Evolutionary conservation across 345 rosid species (phyloP).

Genomic region (Turritis glabra): DNA sequence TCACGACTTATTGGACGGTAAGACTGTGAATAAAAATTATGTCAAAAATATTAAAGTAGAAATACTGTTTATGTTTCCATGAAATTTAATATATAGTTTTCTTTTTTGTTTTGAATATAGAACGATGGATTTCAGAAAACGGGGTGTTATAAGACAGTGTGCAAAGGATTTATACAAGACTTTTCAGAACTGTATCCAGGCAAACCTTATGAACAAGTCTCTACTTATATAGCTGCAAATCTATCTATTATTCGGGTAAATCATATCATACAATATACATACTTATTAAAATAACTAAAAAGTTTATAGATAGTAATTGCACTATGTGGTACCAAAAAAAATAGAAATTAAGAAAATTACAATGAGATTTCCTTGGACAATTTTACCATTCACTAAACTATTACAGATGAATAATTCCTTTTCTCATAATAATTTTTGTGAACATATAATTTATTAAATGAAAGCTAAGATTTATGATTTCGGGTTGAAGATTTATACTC

Average conservation of each 20-base stretch:
- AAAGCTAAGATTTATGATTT: no score
- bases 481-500: no score
- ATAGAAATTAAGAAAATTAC: background rate
- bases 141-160: background rate
- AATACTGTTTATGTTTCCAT: no score
- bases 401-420: no score
- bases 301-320: background rate
- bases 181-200: conserved; percentile 17
- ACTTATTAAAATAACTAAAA: background rate
- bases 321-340: background rate
- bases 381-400: no score
- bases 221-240: background rate
- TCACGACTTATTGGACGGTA: conserved; percentile 17
- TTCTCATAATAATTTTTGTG: no score
- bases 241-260: background rate
- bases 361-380: no score
- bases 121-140: conserved; percentile 1
- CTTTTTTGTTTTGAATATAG: background rate
- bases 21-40: background rate
- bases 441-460: no score
- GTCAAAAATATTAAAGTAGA: background rate
- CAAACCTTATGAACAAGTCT: background rate
- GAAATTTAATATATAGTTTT: background rate
- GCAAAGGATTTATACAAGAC: conserved; percentile 6
- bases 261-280: background rate